These are phyloP conservation scores for Rhizopogon rudus DNA, from an alignment of 768 basidiomycete species.

Conservation along the genomic window DNA sequence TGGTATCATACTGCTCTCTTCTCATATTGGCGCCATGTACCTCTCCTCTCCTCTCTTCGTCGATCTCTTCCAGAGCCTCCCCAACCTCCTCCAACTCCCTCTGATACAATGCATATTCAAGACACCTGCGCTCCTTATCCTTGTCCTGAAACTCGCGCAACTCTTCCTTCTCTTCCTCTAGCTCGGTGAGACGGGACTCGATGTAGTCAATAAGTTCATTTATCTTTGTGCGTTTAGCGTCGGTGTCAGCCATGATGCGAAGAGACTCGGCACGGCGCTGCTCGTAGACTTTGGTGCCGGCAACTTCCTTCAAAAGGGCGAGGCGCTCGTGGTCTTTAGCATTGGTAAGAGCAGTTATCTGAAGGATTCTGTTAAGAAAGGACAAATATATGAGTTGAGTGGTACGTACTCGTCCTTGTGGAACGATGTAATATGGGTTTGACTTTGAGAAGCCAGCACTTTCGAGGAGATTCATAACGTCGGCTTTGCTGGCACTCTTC, in stretches of 20 bases:
- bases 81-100: slow-evolving; percentile 87
- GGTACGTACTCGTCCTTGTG: slow-evolving; percentile 84
- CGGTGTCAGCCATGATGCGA: slow-evolving; percentile 97
- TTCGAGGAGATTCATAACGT: slow-evolving; percentile 96
- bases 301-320: slow-evolving; percentile 94
- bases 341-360: slow-evolving; percentile 96
- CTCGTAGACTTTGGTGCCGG: slow-evolving; percentile 97
- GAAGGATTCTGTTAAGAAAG: slow-evolving; percentile 5
- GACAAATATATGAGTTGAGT: not conserved
- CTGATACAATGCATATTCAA: slow-evolving; percentile 93
- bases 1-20: slow-evolving; percentile 73
- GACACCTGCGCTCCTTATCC: slow-evolving; percentile 88
- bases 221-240: slow-evolving; percentile 88
- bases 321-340: slow-evolving; percentile 95
- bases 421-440: slow-evolving; percentile 99
- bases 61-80: slow-evolving; percentile 79
- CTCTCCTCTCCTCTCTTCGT: slow-evolving; percentile 76
- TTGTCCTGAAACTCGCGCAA: slow-evolving; percentile 95
- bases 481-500: slow-evolving; percentile 93
- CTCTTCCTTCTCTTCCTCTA: slow-evolving; percentile 98
- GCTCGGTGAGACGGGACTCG: slow-evolving; percentile 81
- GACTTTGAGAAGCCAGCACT: slow-evolving; percentile 95
- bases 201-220: slow-evolving; percentile 87
- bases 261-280: slow-evolving; percentile 87
- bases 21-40: slow-evolving; percentile 81